Conservation (phyloP, 1,284 basidiomycete genomes). For the Ganoderma resinaceum region DNA sequence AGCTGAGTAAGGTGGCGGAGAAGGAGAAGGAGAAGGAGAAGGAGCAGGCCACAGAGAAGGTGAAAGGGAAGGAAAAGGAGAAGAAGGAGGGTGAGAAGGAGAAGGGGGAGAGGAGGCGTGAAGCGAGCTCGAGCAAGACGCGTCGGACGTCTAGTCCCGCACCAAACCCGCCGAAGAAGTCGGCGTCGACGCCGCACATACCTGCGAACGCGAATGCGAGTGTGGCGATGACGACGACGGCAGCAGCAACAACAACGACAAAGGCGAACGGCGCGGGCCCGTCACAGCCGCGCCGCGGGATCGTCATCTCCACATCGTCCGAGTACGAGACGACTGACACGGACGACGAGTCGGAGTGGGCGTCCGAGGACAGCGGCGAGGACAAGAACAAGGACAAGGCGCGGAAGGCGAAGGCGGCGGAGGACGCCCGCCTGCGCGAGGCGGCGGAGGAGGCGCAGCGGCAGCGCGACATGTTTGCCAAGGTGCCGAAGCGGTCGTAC, state of each 20-base stretch:
- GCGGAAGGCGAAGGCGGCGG: slow-evolving; percentile 37
- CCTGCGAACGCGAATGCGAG: neutral
- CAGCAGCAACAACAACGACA: slow-evolving; percentile 1
- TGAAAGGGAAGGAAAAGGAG: slow-evolving; percentile 11
- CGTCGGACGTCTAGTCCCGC: slow-evolving; percentile 20
- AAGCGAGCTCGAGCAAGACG: neutral
- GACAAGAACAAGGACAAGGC: slow-evolving; percentile 31
- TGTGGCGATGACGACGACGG: slow-evolving; percentile 18
- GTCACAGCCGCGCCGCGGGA: slow-evolving; percentile 35
- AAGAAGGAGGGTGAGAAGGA: slow-evolving; percentile 3
- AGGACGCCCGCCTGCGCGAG: slow-evolving; percentile 45
- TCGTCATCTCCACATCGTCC: slow-evolving; percentile 42
- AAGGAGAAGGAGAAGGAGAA: slow-evolving; percentile 18
- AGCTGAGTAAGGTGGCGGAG: slow-evolving; percentile 20
- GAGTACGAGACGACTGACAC: slow-evolving; percentile 57
- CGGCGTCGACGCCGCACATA: slow-evolving; percentile 1
- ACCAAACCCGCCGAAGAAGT: slow-evolving; percentile 8
- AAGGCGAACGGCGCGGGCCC: slow-evolving; percentile 21
- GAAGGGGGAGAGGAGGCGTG: neutral
- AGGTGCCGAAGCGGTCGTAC: slow-evolving; percentile 73
- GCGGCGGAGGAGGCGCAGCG: slow-evolving; percentile 70
- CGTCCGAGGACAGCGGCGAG: slow-evolving; percentile 55
- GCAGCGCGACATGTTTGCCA: slow-evolving; percentile 79
- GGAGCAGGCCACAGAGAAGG: slow-evolving; percentile 13
- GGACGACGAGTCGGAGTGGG: slow-evolving; percentile 61